Percentiles rank a stretch among this genome's conserved stretches.
Conservation (phyloP, 257 asterid species). For the Fraxinus excelsior region DNA sequence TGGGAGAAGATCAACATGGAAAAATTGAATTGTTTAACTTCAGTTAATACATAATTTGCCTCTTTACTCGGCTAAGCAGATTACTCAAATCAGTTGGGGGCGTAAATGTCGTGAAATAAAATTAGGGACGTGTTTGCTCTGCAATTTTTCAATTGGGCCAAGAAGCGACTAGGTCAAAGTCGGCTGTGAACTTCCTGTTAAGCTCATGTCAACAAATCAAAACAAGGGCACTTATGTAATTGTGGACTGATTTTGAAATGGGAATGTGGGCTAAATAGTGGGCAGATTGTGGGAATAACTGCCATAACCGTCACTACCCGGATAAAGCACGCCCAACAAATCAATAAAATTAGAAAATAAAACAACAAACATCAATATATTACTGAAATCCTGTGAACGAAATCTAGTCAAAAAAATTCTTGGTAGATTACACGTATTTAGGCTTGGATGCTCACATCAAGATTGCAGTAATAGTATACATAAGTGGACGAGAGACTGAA, state of each 20-base stretch:
- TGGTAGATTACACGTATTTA: background rate
- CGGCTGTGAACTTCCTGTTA: background rate
- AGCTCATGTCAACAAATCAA: constrained; percentile 5
- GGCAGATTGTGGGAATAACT: constrained; percentile 58
- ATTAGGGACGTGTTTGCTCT: background rate
- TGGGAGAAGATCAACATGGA: background rate
- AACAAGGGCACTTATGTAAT: constrained; percentile 26
- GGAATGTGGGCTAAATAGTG: constrained; percentile 51
- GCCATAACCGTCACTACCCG: constrained; percentile 68
- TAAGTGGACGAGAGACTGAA: background rate
- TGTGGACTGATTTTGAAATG: constrained; percentile 14
- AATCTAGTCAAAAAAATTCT: background rate
- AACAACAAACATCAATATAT: background rate
- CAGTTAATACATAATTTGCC: too few relatives aligned
- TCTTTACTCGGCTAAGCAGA: too few relatives aligned
- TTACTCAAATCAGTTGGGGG: too few relatives aligned
- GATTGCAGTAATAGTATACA: background rate
- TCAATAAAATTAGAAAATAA: background rate
- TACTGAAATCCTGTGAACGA: background rate
- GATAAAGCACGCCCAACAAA: background rate
- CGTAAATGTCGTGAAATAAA: background rate
- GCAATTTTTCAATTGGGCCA: background rate
- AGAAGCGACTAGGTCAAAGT: background rate
- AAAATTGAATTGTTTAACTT: background rate
- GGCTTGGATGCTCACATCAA: background rate